Percentiles rank a stretch among this genome's conserved stretches.
These are phyloP conservation scores for Anisodus acutangulus DNA, from an alignment of 257 asterid genomes.

Conservation along the genomic window DNA sequence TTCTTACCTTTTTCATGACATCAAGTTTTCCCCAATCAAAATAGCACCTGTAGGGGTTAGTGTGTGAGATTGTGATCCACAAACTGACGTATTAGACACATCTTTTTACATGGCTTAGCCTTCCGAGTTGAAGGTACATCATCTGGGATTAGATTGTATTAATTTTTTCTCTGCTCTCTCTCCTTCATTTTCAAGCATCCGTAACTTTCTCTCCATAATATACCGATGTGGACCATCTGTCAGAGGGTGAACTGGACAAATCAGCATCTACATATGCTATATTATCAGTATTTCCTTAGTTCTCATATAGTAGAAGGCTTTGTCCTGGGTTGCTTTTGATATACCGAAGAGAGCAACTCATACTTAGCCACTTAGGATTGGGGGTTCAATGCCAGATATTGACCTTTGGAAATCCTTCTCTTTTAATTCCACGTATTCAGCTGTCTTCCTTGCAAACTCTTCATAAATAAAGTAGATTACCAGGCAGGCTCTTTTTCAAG, in stretches of 20 bases:
- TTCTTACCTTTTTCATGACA: neutral
- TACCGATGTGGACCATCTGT: neutral
- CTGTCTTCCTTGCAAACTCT: neutral
- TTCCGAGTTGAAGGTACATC: neutral
- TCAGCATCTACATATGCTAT: neutral
- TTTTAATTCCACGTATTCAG: neutral
- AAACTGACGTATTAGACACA: neutral
- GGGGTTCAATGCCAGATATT: neutral
- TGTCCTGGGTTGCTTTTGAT: neutral
- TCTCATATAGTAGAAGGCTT: slow-evolving; percentile 1
- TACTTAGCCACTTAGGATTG: neutral
- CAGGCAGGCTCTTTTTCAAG: neutral
- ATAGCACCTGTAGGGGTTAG: neutral
- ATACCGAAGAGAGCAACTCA: neutral
- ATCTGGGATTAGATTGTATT: slow-evolving; percentile 4
- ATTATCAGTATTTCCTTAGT: neutral
- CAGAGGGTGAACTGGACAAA: slow-evolving; percentile 6
- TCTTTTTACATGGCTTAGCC: neutral
- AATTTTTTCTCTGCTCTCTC: neutral
- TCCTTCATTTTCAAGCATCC: neutral
- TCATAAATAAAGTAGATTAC: neutral
- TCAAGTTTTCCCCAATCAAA: neutral
- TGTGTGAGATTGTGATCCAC: neutral
- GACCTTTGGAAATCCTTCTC: neutral
- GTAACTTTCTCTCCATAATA: slow-evolving; percentile 4